These are phyloP conservation scores for Neofusicoccum kwambonambiense DNA, from an alignment of 2,329 filamentous ascomycete species.

Conservation along the genomic window DNA sequence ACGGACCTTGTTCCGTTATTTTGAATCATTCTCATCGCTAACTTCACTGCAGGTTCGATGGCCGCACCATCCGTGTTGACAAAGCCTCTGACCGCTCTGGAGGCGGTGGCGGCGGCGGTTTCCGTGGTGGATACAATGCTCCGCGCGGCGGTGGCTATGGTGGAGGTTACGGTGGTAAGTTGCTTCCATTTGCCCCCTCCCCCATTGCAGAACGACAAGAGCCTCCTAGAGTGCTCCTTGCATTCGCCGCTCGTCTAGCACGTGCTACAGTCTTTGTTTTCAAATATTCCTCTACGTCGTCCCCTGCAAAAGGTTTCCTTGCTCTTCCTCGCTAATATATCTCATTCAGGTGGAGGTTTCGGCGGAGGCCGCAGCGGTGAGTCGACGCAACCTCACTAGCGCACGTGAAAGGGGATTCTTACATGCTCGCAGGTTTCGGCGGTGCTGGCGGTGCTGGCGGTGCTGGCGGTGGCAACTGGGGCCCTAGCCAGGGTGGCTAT, in stretches of 20 bases:
- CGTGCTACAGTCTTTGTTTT: not conserved
- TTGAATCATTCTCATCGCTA: conserved; percentile 1
- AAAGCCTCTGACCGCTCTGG: conserved; percentile 79
- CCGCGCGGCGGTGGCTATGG: conserved; percentile 28
- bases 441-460: conserved; percentile 27
- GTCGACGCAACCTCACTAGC: not conserved
- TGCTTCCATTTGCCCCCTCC: not conserved
- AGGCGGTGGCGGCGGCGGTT: conserved; percentile 41
- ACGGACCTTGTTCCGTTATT: not conserved
- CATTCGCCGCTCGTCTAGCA: not conserved
- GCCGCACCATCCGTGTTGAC: conserved; percentile 90
- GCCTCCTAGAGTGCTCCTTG: not conserved
- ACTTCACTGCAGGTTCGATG: conserved; percentile 70
- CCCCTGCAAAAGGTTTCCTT: not conserved
- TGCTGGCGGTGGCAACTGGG: conserved; percentile 29
- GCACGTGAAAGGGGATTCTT: not conserved
- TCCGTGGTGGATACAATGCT: conserved; percentile 30
- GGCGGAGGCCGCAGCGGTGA: conserved; percentile 23
- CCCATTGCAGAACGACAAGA: not conserved
- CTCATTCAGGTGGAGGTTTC: conserved; percentile 23
- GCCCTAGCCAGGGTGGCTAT: conserved; percentile 32
- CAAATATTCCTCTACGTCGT: not conserved
- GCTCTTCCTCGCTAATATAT: conserved; percentile 25
- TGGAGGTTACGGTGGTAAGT: conserved; percentile 28
- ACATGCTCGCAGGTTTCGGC: conserved; percentile 8